phyloP scores from a whole-genome alignment of 352 stramenopile species.

The Phytophthora hybrid region DNA sequence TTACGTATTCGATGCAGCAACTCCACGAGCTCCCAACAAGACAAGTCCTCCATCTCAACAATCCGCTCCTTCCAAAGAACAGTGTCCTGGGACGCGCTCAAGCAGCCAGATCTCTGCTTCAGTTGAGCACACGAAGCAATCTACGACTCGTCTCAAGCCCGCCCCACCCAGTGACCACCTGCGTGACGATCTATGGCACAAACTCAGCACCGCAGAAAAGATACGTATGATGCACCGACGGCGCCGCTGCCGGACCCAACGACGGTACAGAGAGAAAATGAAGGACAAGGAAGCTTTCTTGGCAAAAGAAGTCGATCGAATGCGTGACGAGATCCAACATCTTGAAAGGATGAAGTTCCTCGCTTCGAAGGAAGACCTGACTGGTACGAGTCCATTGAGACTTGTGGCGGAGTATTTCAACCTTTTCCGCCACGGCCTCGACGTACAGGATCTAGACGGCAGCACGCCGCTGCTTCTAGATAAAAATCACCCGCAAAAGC shows the following conservation, averaged over 20 bases:
- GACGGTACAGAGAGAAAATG: not conserved
- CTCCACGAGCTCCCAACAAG: too few relatives aligned
- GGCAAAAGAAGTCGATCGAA: not conserved
- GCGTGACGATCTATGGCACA: not conserved
- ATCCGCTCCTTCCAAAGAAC: not conserved
- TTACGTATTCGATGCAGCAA: too few relatives aligned
- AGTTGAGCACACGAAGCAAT: not conserved
- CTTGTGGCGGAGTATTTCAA: too few relatives aligned
- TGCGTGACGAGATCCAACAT: not conserved
- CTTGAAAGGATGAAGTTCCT: not conserved
- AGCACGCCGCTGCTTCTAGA: too few relatives aligned
- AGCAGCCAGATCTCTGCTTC: not conserved
- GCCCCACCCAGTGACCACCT: not conserved
- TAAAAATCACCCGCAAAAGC: too few relatives aligned
- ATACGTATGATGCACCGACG: not conserved
- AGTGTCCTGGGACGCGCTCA: not conserved
- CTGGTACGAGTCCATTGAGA: too few relatives aligned
- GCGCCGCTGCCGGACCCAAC: not conserved
- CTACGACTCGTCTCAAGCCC: not conserved
- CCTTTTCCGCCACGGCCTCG: too few relatives aligned
- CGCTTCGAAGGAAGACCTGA: too few relatives aligned
- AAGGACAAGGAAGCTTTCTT: not conserved
- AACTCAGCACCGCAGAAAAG: not conserved
- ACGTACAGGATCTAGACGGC: too few relatives aligned
- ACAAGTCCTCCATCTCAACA: not conserved